Percentiles rank a stretch among this genome's conserved stretches.
Evolutionary conservation across 2,329 filamentous ascomycete genomes (phyloP).

Genomic region (Aspergillus pseudoterreus): DNA sequence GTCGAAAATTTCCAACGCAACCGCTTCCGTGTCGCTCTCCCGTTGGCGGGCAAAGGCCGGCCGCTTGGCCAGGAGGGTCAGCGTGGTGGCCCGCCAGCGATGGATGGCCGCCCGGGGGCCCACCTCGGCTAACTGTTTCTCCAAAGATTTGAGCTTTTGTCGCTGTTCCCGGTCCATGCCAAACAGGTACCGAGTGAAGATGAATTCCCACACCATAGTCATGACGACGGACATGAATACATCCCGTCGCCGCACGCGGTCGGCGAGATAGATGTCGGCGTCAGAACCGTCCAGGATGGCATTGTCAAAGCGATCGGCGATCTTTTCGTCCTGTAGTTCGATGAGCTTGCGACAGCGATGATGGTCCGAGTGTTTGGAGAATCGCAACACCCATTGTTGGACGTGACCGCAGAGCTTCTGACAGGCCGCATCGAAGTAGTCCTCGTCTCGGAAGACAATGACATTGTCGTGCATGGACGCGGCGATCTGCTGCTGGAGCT

Average conservation of each 20-base stretch:
- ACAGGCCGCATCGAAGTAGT: constrained; percentile 92
- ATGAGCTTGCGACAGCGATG: constrained; percentile 77
- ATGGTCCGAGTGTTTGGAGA: constrained; percentile 96
- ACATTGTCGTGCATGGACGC: constrained; percentile 65
- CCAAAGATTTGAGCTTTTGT: constrained; percentile 92
- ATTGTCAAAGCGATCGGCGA: constrained; percentile 91
- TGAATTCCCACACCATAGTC: constrained; percentile 99
- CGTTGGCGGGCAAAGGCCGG: constrained; percentile 78
- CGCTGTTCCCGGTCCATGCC: constrained; percentile 97
- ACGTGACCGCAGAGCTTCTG: constrained; percentile 94
- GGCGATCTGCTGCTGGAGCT: constrained; percentile 58
- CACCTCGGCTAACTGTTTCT: constrained; percentile 86
- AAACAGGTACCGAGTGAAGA: constrained; percentile 96
- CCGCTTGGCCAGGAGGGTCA: constrained; percentile 80
- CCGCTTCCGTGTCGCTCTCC: constrained; percentile 86
- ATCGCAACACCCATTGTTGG: constrained; percentile 95
- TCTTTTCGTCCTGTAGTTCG: constrained; percentile 87
- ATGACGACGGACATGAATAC: constrained; percentile 99
- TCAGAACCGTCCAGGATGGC: constrained; percentile 90
- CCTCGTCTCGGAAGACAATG: constrained; percentile 77
- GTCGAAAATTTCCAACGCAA: constrained; percentile 86
- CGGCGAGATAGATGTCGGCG: constrained; percentile 80
- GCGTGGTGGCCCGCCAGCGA: constrained; percentile 92
- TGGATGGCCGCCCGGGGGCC: constrained; percentile 86
- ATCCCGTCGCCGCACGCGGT: constrained; percentile 83